Evolutionary conservation across 805 yeast species (phyloP).

Genomic region (Teunomyces funiuensis): DNA sequence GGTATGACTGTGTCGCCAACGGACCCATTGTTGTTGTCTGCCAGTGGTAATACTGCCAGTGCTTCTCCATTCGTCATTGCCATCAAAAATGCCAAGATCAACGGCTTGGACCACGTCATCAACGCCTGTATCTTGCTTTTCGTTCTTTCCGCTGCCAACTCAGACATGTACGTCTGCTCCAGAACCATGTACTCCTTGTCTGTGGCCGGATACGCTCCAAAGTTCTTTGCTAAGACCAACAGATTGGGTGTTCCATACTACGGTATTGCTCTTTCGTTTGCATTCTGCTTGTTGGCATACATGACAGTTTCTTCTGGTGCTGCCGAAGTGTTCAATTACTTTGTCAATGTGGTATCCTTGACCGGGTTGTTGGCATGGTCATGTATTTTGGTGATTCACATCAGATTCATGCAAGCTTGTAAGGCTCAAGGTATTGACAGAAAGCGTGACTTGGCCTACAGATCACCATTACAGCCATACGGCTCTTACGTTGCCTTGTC

Average conservation of each 20-base stretch:
- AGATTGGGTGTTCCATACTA: constrained; percentile 70
- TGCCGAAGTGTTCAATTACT: constrained; percentile 59
- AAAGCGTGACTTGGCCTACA: constrained; percentile 50
- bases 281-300: constrained; percentile 64
- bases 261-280: constrained; percentile 50
- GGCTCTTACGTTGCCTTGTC: constrained; percentile 60
- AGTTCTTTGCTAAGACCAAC: constrained; percentile 59
- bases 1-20: constrained; percentile 68
- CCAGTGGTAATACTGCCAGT: constrained; percentile 57
- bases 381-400: constrained; percentile 64
- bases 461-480: constrained; percentile 69
- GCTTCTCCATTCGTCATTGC: constrained; percentile 89
- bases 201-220: constrained; percentile 73
- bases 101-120: constrained; percentile 68
- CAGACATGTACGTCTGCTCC: constrained; percentile 75
- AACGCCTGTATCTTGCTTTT: constrained; percentile 77
- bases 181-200: constrained; percentile 74
- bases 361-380: constrained; percentile 77
- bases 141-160: constrained; percentile 79
- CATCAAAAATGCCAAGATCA: constrained; percentile 61
- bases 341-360: constrained; percentile 75
- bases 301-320: constrained; percentile 64
- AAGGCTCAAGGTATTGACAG: constrained; percentile 66
- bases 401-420: constrained; percentile 63
- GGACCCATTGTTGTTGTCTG: constrained; percentile 50